Evolutionary conservation across 192 early-diverging fungal genomes (phyloP), one percentile per base, ranked within the genome.

Genomic region (Chytriomyces sp.): DNA sequence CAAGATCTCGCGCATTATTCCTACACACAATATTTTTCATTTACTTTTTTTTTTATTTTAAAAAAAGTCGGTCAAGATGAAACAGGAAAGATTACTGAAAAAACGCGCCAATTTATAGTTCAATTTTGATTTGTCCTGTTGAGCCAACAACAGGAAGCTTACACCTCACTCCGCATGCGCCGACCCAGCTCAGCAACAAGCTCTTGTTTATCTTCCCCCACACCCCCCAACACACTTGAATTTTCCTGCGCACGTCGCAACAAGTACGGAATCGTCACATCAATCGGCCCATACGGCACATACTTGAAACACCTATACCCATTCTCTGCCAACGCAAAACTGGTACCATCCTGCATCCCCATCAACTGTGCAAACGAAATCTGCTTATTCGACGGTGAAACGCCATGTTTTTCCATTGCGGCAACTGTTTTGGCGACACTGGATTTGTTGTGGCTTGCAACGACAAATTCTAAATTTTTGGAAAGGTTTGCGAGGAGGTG

Each of bases 361-460:
- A 94, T 91, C 61, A 98, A 84, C 87, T 98, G 97, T n/a, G 94
- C 97, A 82, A 98, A 97, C 81, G 91, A 88, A 46, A 98, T 92
- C 11, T 89, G 71, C 46, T 81, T 53, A 7, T 53, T 69, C 23
- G 60, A 26, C 8, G 87, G 76, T 59, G 87, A 77, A 26, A 96
- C 81, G 7, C 80, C 80, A 45, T 88, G 78, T 45, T 78, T 66
- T 59, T 89, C 87, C 91, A 97, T 89, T 71, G 86, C 87, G 45
- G 86, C 79, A 64, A 87, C 81, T 3, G 93, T 89, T n/a, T 79
- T 77, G 66, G 87, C 82, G 46, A 96, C 89, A 20, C 94, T 94
- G 45, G 89, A 88, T 64, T 88, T 85, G 87, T 98, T 98, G 86
- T 98, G 97, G 0, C 92, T 92, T 46, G 97, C 97, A 5, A 97